These are phyloP conservation scores for Trichoderma semiorbis DNA, from an alignment of 2,329 filamentous ascomycete species.

Conservation along the genomic window DNA sequence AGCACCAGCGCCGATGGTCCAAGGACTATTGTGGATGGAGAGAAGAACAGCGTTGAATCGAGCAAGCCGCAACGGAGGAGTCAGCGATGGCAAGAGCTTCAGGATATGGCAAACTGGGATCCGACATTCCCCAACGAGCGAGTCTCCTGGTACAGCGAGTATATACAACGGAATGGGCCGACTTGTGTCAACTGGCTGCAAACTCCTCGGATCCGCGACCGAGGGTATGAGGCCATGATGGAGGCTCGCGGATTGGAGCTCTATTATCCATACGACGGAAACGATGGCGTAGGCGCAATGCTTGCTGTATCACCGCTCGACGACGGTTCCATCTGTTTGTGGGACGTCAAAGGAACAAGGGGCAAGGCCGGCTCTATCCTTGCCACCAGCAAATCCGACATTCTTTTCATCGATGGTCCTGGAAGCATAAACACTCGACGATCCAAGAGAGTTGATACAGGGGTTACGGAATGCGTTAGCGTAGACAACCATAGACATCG, in stretches of 20 bases:
- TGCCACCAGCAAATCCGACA: conserved; percentile 61
- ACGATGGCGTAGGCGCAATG: conserved; percentile 41
- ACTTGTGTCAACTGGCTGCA: conserved; percentile 76
- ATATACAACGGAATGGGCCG: conserved; percentile 74
- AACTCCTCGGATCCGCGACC: conserved; percentile 48
- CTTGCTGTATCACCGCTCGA: conserved; percentile 75
- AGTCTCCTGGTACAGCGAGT: conserved; percentile 85
- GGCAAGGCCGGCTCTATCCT: conserved; percentile 59
- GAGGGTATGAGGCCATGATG: conserved; percentile 43
- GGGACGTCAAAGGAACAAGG: conserved; percentile 65
- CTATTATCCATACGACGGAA: conserved; percentile 51
- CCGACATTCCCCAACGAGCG: conserved; percentile 68
- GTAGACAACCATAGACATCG: conserved; percentile 64
- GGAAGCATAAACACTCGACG: conserved; percentile 43
- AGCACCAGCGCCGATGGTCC: conserved; percentile 22
- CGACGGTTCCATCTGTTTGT: conserved; percentile 82
- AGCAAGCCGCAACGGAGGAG: background rate
- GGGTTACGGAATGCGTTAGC: conserved; percentile 77
- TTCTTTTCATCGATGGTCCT: conserved; percentile 59
- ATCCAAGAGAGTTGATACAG: conserved; percentile 66
- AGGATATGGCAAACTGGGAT: conserved; percentile 78
- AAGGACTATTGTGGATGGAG: background rate
- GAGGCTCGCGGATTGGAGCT: conserved; percentile 74
- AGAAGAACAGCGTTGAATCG: background rate
- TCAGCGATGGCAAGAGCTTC: conserved; percentile 29